Evolutionary conservation across 352 stramenopile genomes (phyloP), one percentile per base, ranked within the genome.

Genomic region (Hyaloperonospora arabidopsidis): DNA sequence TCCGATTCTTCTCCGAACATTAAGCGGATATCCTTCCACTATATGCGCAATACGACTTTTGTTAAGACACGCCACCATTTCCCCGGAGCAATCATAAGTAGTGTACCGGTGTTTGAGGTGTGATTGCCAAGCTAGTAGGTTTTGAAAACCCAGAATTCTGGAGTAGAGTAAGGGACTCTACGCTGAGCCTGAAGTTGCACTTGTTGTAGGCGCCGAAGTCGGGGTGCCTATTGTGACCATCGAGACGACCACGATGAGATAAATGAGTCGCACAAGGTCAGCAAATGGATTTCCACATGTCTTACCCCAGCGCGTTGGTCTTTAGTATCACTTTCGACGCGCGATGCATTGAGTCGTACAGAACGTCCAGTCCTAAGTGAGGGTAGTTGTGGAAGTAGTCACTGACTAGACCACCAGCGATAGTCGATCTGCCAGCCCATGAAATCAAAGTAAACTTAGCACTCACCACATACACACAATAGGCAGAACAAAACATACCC

Each of bases 311-410:
- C 1, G 79, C 75, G 38, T 93, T 93, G 5, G 83, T 83, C 58
- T 87, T 89, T 36, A 93, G 47, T 49, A 93, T 91, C 11, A 91
- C 52, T 52, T 93, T 93, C 6, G 72, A 76, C 0, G 71, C 80
- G 5, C 63, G 70, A 68, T 93, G 83, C 45, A 84, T 71, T 4
- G 70, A 73, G 35, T 87, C 61, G 45, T 89, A 93, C 39, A 93
- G 66, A 23, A 93, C 68, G 49, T 93, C 83, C 39, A 90, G 56
- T 14, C 83, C 83, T 4, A 93, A 53, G 38, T 93, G 80, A 7
- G 81, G 79, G 53, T 90, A 93, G 60, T 93, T 93, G 62, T 93
- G 83, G 50, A 93, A 90, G 48, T 91, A 93, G 38, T 90, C 76
- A 2, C 77, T 70, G 1, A 85, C 61, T 0, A 72, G 55, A 8